Evolutionary conservation across 2,329 filamentous ascomycete species (phyloP).

Genomic region (Colletotrichum chrysophilum): DNA sequence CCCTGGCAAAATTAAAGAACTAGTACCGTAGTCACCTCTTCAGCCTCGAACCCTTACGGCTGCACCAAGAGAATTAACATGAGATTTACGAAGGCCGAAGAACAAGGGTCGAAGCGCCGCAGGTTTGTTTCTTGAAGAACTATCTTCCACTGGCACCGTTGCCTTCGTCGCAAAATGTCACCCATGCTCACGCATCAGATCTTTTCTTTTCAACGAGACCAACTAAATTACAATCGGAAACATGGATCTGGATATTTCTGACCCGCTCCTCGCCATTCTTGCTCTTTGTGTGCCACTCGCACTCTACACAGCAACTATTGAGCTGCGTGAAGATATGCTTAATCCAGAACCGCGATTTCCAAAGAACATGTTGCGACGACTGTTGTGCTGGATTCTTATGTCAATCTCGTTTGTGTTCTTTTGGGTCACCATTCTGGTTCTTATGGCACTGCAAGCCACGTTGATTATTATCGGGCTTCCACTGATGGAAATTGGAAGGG

Average conservation of each 20-base stretch:
- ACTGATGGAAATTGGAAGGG: not conserved
- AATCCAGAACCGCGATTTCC: not conserved
- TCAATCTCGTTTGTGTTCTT: not conserved
- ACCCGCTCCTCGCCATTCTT: not conserved
- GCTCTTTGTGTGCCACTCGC: not conserved
- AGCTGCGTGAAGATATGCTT: not conserved
- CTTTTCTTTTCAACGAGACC: not conserved
- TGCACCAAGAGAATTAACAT: not conserved
- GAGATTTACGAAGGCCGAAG: not conserved
- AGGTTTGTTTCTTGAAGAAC: not conserved
- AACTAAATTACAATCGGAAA: not conserved
- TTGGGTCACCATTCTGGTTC: not conserved
- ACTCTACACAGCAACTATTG: not conserved
- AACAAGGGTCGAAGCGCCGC: not conserved
- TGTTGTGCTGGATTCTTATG: not conserved
- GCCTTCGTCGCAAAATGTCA: not conserved
- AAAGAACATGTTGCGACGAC: not conserved
- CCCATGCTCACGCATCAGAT: not conserved
- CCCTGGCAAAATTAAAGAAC: not conserved
- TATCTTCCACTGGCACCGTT: not conserved
- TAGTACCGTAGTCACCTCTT: not conserved
- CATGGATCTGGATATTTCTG: not conserved
- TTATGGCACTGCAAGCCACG: not conserved
- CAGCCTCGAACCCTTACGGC: not conserved
- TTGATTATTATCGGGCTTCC: not conserved